Evolutionary conservation across 495 filamentous ascomycete species (phyloP), one percentile per base, ranked within the genome.

Genomic region (Hyphodiscus hymeniophilus): DNA sequence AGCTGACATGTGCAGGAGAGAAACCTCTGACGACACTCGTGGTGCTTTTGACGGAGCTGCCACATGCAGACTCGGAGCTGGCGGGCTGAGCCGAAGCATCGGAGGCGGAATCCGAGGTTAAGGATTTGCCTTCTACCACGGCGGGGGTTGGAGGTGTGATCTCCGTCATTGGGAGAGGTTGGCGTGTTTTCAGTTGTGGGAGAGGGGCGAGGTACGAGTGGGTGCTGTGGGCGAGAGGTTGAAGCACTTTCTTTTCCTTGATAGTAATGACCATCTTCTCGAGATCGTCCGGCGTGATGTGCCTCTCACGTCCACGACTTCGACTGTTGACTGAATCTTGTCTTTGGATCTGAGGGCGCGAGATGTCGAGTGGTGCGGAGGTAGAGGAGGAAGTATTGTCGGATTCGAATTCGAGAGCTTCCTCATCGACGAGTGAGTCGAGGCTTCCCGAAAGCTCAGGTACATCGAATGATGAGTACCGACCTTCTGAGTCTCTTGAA

Each of bases 241-340:
- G 49, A n/a, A 92, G 71, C 33, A 72, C 71, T 67, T 86, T 85
- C 67, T 85, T 84, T 60, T 89, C 80, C 59, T 91, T 82, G 59
- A 96, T 92, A 47, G 87, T 87, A 32, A 82, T 75, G 0, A 96
- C 85, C 80, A 95, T 92, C 59, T 89, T 89, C 68, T 94, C 85
- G 15, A 96, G 66, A 51, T 87, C 85, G 50, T 82, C 70, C 1
- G 89, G 85, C 0, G 89, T 92, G 46, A 96, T 94, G 65, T 96
- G 92, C 55, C 89, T 86, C 63, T 95, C 88, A 39, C 77, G 80
- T 13, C 83, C 82, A 47, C 81, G 75, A 55, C 80, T 84, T 35
- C 80, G 72, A 47, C 67, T 74, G 62, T 69, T 73, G 23, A 66
- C 66, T 16, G 75, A 79, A 54, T 77, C 73, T 39, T 73, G 68